A percentile compares a stretch with the other conserved stretches of the same genome.
Evolutionary conservation across 75 land plant genomes (phyloP).

Genomic region (Sequoia sempervirens): DNA sequence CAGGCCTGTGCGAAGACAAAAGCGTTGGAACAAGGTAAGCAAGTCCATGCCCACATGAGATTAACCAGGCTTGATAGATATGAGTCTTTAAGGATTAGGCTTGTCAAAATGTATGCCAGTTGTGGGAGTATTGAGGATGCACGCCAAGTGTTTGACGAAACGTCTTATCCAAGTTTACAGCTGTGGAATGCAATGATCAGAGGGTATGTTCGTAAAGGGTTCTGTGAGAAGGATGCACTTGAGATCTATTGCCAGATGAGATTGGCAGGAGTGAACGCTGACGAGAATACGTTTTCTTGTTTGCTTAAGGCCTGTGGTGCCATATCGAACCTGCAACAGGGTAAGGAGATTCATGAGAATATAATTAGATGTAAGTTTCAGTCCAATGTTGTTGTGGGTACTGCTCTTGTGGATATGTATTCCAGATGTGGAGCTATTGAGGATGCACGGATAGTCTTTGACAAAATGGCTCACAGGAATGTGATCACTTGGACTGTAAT

Average conservation of each 20-base stretch:
- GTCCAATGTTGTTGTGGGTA: constrained; percentile 1
- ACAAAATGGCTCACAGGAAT: constrained; percentile 1
- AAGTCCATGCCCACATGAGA: constrained; percentile 7
- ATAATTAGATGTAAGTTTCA: background rate
- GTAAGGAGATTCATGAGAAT: constrained; percentile 8
- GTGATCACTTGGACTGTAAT: constrained; percentile 25
- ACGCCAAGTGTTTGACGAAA: constrained; percentile 2
- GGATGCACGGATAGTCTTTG: constrained; percentile 24
- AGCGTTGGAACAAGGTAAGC: background rate
- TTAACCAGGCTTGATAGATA: background rate
- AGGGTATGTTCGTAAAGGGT: background rate
- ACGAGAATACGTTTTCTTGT: constrained; percentile 10
- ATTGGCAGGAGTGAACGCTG: constrained; percentile 10
- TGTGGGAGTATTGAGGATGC: constrained; percentile 3
- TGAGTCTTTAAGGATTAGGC: background rate
- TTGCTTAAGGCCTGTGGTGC: constrained; percentile 22
- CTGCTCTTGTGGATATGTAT: constrained; percentile 18
- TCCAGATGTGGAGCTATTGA: constrained; percentile 16
- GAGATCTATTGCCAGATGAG: constrained; percentile 6
- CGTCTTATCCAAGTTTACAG: background rate
- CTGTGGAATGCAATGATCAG: constrained; percentile 2
- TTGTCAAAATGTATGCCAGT: background rate
- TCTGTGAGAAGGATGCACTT: constrained; percentile 3
- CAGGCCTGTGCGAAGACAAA: background rate
- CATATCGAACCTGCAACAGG: constrained; percentile 2